phyloP scores from a whole-genome alignment of 352 stramenopile species.

The Hyaloperonospora brassicae region DNA sequence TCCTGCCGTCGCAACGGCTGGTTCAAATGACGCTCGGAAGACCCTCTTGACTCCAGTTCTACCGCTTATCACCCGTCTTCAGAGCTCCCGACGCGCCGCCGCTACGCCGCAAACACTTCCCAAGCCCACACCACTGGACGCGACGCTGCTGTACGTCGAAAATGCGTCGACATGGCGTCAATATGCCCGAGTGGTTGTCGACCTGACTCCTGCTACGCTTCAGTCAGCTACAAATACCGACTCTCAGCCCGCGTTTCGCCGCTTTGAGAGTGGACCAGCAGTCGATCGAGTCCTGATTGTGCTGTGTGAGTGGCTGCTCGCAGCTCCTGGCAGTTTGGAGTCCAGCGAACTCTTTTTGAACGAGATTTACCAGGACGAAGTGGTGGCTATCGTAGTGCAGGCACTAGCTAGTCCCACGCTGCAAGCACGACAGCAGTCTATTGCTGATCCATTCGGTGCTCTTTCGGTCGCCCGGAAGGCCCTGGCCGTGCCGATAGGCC shows the following conservation, averaged over 20 bases:
- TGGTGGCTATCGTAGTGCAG: conserved; percentile 43
- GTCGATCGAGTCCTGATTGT: conserved; percentile 31
- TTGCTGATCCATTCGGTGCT: conserved; percentile 12
- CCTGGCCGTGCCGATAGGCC: conserved; percentile 33
- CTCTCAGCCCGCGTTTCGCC: conserved; percentile 27
- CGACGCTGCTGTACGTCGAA: conserved; percentile 27
- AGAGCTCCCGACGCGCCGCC: conserved; percentile 20
- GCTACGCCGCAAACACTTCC: neutral
- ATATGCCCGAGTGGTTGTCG: conserved; percentile 32
- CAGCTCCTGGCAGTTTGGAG: conserved; percentile 10
- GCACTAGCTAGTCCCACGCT: conserved; percentile 29
- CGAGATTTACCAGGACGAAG: conserved; percentile 49
- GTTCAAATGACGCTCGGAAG: conserved; percentile 11
- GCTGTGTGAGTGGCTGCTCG: conserved; percentile 27
- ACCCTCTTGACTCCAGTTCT: conserved; percentile 35
- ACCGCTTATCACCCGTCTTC: conserved; percentile 41
- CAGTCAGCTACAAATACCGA: conserved; percentile 10
- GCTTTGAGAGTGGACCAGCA: conserved; percentile 38
- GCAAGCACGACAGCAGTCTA: conserved; percentile 12
- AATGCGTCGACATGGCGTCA: conserved; percentile 35
- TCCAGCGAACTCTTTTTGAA: conserved; percentile 45
- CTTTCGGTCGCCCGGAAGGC: conserved; percentile 8
- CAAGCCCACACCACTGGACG: conserved; percentile 14
- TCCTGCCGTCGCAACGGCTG: neutral
- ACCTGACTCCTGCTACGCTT: conserved; percentile 23